Conservation (phyloP, 768 basidiomycete species). For the Boletus speciosus region DNA sequence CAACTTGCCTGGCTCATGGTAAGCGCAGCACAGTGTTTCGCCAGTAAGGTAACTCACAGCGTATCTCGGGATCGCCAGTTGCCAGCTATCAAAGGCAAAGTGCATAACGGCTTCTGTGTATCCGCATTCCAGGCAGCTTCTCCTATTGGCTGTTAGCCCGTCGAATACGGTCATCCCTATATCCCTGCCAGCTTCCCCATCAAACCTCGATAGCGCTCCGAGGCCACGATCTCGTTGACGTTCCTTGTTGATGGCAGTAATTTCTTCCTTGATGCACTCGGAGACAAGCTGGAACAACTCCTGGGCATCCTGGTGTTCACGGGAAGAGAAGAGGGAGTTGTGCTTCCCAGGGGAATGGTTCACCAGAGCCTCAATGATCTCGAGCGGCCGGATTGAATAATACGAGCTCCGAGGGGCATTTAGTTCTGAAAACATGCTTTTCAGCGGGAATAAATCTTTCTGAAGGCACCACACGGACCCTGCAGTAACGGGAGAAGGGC, state of each 20-base stretch:
- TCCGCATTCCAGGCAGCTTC: conserved; percentile 85
- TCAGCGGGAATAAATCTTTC: conserved; percentile 3
- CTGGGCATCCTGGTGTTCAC: conserved; percentile 97
- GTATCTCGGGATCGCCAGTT: conserved; percentile 66
- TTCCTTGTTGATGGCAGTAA: conserved; percentile 69
- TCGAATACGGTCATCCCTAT: conserved; percentile 77
- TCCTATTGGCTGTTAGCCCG: conserved; percentile 83
- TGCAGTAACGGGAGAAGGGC: conserved; percentile 67
- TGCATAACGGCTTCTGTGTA: conserved; percentile 95
- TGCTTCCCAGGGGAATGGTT: conserved; percentile 48
- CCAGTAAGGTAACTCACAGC: conserved; percentile 42
- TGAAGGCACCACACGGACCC: conserved; percentile 40
- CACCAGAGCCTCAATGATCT: conserved; percentile 69
- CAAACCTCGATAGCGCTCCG: conserved; percentile 44
- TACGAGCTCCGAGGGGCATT: conserved; percentile 59
- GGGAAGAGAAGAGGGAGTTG: conserved; percentile 73
- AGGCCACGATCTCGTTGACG: conserved; percentile 68
- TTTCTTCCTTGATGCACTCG: conserved; percentile 85
- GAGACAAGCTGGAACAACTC: conserved; percentile 95
- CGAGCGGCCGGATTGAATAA: conserved; percentile 64
- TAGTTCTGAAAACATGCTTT: conserved; percentile 42
- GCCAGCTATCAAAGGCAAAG: conserved; percentile 84
- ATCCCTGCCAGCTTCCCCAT: conserved; percentile 29
- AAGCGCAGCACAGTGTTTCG: conserved; percentile 7
- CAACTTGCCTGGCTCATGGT: conserved; percentile 50